These are phyloP conservation scores for Crithidia mellificae DNA, from an alignment of 208 protist species.

Conservation along the genomic window DNA sequence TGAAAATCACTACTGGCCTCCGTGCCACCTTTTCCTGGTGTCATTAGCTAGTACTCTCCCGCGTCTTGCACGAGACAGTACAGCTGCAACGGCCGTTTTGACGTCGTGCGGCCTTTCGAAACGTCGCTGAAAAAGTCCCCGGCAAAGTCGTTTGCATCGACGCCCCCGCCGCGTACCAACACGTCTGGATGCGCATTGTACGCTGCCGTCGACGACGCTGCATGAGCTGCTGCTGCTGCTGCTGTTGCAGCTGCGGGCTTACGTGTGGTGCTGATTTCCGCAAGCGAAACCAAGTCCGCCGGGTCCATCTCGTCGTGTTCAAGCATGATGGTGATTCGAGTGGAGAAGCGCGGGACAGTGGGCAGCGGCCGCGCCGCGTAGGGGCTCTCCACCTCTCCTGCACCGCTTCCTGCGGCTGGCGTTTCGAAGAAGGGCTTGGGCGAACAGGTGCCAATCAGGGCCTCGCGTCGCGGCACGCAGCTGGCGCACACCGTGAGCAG, in stretches of 20 bases:
- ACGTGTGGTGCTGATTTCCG: conserved; percentile 48
- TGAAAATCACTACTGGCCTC: too few species aligned
- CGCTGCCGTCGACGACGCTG: not conserved
- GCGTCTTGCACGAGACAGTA: conserved; percentile 83
- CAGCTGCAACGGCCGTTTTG: conserved; percentile 36
- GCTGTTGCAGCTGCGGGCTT: conserved; percentile 4
- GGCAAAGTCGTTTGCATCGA: not conserved
- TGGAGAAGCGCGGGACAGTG: conserved; percentile 74
- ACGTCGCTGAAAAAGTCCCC: not conserved
- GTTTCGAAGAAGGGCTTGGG: conserved; percentile 10
- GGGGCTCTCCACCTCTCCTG: conserved; percentile 4
- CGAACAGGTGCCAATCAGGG: conserved; percentile 49
- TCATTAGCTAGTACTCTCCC: conserved; percentile 63
- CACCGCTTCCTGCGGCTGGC: not conserved
- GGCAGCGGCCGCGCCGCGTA: conserved; percentile 41
- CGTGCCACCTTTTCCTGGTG: too few species aligned
- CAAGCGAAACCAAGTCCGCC: conserved; percentile 65
- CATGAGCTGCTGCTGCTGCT: too few species aligned
- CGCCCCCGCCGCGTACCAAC: conserved; percentile 19
- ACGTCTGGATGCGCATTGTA: conserved; percentile 10
- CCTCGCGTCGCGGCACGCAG: conserved; percentile 74
- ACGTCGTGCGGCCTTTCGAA: not conserved
- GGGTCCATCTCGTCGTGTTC: conserved; percentile 77
- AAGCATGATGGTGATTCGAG: conserved; percentile 75
- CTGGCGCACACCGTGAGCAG: conserved; percentile 76